phyloP scores from a whole-genome alignment of 306 rosid species.

The Citrullus mucosospermus region DNA sequence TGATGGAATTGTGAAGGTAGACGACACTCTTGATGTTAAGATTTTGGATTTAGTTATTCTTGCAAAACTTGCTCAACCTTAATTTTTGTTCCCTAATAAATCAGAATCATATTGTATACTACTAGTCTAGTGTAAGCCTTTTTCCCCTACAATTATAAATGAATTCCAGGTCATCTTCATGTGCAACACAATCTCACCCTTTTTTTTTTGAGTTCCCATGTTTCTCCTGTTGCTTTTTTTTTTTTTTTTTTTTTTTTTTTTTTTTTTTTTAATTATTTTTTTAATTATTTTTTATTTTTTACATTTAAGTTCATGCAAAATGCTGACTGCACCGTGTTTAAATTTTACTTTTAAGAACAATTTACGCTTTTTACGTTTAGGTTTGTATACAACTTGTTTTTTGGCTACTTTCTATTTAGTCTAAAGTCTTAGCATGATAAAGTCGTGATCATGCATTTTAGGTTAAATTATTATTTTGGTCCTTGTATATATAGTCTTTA shows the following conservation, averaged over 20 bases:
- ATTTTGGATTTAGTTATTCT: constrained; percentile 72
- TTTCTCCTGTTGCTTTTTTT: neutral
- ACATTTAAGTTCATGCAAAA: neutral
- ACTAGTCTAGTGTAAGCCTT: neutral
- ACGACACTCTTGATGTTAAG: constrained; percentile 85
- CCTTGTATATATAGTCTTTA: too few relatives aligned
- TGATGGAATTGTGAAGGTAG: constrained; percentile 93
- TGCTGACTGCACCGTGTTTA: neutral
- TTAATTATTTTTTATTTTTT: too few relatives aligned
- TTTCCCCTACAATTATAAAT: neutral
- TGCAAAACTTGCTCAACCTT: constrained; percentile 60
- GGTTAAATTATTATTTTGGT: too few relatives aligned
- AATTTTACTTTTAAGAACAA: neutral
- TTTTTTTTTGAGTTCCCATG: neutral
- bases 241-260: neutral
- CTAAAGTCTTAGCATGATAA: neutral
- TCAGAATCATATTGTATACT: neutral
- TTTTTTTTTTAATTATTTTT: too few relatives aligned
- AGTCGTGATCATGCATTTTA: too few relatives aligned
- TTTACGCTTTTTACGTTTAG: neutral
- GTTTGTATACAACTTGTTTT: neutral
- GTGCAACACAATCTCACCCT: neutral
- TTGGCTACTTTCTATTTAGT: neutral
- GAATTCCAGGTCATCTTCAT: neutral
- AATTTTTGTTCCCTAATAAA: neutral